Percentiles rank a stretch among this genome's conserved stretches.
Evolutionary conservation across 2,329 filamentous ascomycete genomes (phyloP).

Genomic region (Phaeosphaeriaceae sp.): DNA sequence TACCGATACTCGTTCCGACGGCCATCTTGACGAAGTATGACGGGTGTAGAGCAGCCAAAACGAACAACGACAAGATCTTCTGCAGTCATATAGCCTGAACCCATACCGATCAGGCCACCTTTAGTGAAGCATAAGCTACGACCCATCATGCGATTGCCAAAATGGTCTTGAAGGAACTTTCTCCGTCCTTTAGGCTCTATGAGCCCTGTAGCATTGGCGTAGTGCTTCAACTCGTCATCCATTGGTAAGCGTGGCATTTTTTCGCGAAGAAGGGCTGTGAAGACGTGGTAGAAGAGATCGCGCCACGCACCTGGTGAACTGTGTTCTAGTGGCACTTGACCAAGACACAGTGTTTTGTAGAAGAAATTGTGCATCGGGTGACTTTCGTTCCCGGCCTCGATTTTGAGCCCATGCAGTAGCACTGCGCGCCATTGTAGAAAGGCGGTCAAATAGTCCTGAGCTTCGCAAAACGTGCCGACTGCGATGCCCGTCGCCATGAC

Average conservation of each 20-base stretch:
- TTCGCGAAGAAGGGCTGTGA: conserved; percentile 24
- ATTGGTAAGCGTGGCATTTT: conserved; percentile 20
- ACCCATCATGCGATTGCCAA: conserved; percentile 27
- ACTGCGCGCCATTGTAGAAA: conserved; percentile 48
- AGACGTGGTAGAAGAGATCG: conserved; percentile 23
- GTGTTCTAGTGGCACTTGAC: conserved; percentile 19
- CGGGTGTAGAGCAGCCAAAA: conserved; percentile 46
- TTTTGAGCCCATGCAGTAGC: conserved; percentile 22
- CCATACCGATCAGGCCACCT: conserved; percentile 38
- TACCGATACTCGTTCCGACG: conserved; percentile 32
- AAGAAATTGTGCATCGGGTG: conserved; percentile 32
- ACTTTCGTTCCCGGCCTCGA: conserved; percentile 5
- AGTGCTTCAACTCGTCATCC: conserved; percentile 17
- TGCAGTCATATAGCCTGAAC: conserved; percentile 38
- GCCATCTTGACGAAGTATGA: conserved; percentile 39
- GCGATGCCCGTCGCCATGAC: conserved; percentile 33
- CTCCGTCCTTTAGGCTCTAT: conserved; percentile 11
- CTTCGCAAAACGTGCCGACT: conserved; percentile 35
- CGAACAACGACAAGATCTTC: conserved; percentile 46
- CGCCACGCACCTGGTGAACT: conserved; percentile 7
- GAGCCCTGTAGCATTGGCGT: conserved; percentile 7
- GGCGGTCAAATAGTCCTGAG: conserved; percentile 46
- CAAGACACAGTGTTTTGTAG: conserved; percentile 40
- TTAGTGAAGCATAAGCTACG: conserved; percentile 27
- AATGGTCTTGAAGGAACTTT: conserved; percentile 22